Base-by-base conservation (phyloP, 345 rosid species). In the Trapa bicornis region DNA sequence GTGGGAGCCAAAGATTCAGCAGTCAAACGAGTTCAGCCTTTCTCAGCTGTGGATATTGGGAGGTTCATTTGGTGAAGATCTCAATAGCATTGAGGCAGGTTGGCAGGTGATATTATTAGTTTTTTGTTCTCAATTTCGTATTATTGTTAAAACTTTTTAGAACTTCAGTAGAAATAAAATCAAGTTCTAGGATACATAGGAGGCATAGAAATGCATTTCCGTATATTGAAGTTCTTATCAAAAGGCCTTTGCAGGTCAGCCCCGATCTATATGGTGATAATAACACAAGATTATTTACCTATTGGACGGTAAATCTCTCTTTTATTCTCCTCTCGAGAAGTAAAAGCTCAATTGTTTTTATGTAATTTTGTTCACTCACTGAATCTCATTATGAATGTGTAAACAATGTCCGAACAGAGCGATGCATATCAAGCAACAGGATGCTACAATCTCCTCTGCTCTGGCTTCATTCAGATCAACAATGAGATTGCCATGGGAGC, bases 361-460 rank as follows among this genome's bases (percentile, higher is more conserved):
- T 41, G 43, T 41, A 41, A 41, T 8, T 2, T 37, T 53, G 37
- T 32, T 32, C 4, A 3, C 10, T 58, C 38, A 0, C 13, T 12
- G 11, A 11, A 2, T 32, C 67, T 61, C 57, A 36, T 4, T 10
- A 8, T 11, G 47, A 1, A 1, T 16, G 22, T 50, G 22, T 50
- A 45, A 45, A 45, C 7, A 45, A 60, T 48, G 33, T 37, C 62
- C 52, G 72, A 60, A 86, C 29, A 94, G 99, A 94, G 97, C 71
- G 99, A 94, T 83, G 97, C 98, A 10, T 93, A 93, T 76, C 97
- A 89, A 84, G 98, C 98, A 65, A 90, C 98, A 0, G 98, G 98
- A 2, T 93, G 98, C 86, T 93, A 93, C 80, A 93, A 93, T 72
- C 97, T 87, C 45, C 96, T 89, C 7, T 93, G 98, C 83, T 88